Percentiles rank a stretch among this genome's conserved stretches.
Conservation (phyloP, 1,284 basidiomycete species). For the Heliocybe sulcata region DNA sequence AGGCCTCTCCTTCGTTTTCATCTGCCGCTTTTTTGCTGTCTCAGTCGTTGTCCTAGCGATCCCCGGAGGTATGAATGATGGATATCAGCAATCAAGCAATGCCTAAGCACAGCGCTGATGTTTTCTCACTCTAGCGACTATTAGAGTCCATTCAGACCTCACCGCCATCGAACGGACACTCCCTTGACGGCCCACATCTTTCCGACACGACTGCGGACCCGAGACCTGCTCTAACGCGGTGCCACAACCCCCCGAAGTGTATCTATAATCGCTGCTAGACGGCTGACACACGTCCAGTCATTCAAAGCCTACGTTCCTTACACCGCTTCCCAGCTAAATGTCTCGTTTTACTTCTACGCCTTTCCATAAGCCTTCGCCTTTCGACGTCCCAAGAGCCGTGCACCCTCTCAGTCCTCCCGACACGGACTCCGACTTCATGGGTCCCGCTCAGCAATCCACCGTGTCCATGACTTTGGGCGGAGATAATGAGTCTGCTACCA, state of each 20-base stretch:
- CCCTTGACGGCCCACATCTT: background rate
- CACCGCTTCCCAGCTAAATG: constrained; percentile 27
- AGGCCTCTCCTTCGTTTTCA: background rate
- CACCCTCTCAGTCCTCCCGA: constrained; percentile 48
- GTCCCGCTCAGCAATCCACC: constrained; percentile 11
- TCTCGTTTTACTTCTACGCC: constrained; percentile 38
- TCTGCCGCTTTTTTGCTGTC: background rate
- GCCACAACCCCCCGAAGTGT: background rate
- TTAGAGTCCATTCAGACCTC: background rate
- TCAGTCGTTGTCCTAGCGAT: background rate
- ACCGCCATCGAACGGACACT: background rate
- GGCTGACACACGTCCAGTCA: constrained; percentile 11
- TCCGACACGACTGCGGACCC: background rate
- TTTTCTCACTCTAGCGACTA: background rate
- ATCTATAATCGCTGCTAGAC: constrained; percentile 17
- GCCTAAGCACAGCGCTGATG: background rate
- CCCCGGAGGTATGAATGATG: background rate
- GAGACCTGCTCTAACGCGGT: background rate
- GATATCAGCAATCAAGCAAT: background rate
- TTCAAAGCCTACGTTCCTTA: constrained; percentile 11
- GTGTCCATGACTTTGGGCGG: constrained; percentile 14
- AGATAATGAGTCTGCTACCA: constrained; percentile 16
- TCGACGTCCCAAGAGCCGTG: constrained; percentile 35
- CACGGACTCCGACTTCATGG: constrained; percentile 33
- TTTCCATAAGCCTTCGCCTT: constrained; percentile 41